Evolutionary conservation across 2,329 filamentous ascomycete genomes (phyloP), one percentile per base, ranked within the genome.

Genomic region (Zalaria sp.): DNA sequence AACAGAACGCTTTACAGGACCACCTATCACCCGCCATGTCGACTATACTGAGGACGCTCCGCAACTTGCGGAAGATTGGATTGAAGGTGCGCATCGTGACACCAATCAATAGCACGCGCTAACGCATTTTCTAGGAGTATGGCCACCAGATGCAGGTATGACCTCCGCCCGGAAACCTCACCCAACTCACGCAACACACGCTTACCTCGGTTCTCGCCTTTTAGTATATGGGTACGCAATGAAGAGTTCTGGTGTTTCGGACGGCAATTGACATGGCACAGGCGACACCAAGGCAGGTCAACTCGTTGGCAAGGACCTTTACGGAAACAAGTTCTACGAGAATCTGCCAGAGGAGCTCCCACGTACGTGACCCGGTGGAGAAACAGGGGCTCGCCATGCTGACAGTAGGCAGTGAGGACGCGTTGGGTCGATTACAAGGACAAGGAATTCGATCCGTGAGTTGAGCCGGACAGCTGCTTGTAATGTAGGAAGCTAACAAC

Each of bases 401-500:
- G 38, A 36, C 27, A 38, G 38, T 32, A 18, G 18, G 42, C 54
- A 91, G 87, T 95, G 56, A 83, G 89, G 57, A 95, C 87, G 53
- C 79, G 88, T 72, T 98, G 93, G 91, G 84, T 98, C 49, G 88
- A 96, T 65, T 98, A 93, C 73, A 89, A 86, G 68, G 74, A 83
- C 63, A 72, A 84, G 55, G 86, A 96, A 63, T 83, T 73, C 59
- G 83, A 91, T 55, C 71, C 83, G 75, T 83, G 70, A 53, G 76
- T 59, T 29, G 34, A 37, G 32, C 43, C 29, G 4, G 32, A 6
- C 18, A 5, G n/a, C 8, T 28, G 26, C 29, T 4, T 10, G 31
- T 34, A 28, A 32, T 31, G 11, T 5, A 32, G 18, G n/a, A 39
- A 39, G 47, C 62, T 66, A 63, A 75, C 53, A 47, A 56, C 25